Evolutionary conservation across 345 rosid genomes (phyloP), one percentile per base, ranked within the genome.

Genomic region (Salix arbutifolia): DNA sequence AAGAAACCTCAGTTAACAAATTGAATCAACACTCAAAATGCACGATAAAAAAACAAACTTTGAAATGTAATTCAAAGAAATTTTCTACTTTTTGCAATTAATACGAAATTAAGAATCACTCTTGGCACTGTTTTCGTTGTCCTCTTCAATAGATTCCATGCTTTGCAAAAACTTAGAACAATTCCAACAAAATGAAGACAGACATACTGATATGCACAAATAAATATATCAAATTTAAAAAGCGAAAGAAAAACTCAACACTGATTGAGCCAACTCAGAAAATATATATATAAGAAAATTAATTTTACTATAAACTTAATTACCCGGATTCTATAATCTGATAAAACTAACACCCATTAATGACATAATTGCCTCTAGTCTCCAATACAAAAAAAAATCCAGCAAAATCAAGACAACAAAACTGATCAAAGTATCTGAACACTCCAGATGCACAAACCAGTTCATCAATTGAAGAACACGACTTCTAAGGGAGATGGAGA

Each of bases 241-340:
- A 14, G 52, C 18, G 31, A 56, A 13, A 31, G 11, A 12, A 72
- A 37, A 35, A 65, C 52, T 62, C 66, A 38, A 71, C 67, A 56
- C 17, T 50, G 40, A 53, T 35, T 46, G 31, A 71, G 60, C 23
- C 48, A 50, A 74, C 65, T 68, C 26, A 26, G 69, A 14, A 72
- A 48, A 21, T 0, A 9, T 10, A 40, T 10, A 40, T 40, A 40
- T 40, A 56, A 9, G 23, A 21, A 35, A 8, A 7, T 12, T 11
- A 70, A 16, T 40, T 6, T 35, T 19, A 65, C 52, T 19, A 42
- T 26, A 73, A 58, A 46, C 37, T 65, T 13, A 70, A 40, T 44
- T 28, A 70, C 69, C 72, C 64, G 70, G 64, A 80, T 42, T 33
- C 46, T 56, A 76, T 76, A 76, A 56, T 78, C 72, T 65, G 60